Evolutionary conservation across 2,329 filamentous ascomycete genomes (phyloP), one percentile per base, ranked within the genome.

Genomic region (Clonostachys chloroleuca): DNA sequence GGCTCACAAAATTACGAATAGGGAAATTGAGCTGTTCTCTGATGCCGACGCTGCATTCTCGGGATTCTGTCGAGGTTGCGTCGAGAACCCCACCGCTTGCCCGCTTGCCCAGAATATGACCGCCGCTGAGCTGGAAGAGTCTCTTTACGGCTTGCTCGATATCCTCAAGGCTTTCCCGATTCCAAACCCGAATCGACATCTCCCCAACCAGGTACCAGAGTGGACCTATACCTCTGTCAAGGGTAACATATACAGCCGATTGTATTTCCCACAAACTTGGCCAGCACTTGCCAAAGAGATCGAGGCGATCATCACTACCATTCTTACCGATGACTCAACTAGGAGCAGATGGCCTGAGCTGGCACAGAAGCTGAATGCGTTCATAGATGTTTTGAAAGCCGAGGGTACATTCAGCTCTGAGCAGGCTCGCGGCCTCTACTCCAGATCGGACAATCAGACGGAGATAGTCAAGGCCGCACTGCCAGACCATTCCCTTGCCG

Each of bases 121-220:
- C 0, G 55, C 53, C 2, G 57, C 40, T 3, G 59, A 67, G 44
- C 65, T 74, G 33, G 66, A 69, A 44, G 58, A 60, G 7, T 59
- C 65, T 42, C 43, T 59, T 24, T 59, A 55, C 49, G 52, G 54
- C 7, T 47, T 61, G 2, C 51, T 64, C 34, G 57, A 66, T 2
- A 44, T 43, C 8, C 43, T 66, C 46, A 63, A 59, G 40, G 50
- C 50, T 34, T 49, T 54, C 7, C 63, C 64, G 4, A 41, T 65
- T 17, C 45, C 57, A 2, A 30, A 30, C 9, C 24, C 24, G 4
- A 30, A 30, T 30, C 24, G 24, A 30, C 24, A 30, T 10, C 18
- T 59, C 30, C 49, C 51, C 3, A 47, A 45, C 41, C 36, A 34
- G 12, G 34, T 62, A 2, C 5, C 65, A 20, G 58, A 62, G 47